phyloP scores from a whole-genome alignment of 176 grass and related monocot species.

The Avena atlantica region DNA sequence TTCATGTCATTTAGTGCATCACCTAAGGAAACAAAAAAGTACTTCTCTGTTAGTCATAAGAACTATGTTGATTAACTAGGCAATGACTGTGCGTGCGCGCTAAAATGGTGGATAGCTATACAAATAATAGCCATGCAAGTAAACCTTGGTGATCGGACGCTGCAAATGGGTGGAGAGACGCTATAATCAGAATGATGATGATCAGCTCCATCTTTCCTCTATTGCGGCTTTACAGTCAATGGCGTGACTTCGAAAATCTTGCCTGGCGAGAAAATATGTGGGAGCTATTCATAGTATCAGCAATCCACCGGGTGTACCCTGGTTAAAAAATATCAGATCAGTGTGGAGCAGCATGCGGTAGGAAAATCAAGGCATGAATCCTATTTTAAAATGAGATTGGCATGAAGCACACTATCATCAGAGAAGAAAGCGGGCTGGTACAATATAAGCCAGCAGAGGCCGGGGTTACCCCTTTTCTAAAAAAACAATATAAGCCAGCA shows the following conservation, averaged over 20 bases:
- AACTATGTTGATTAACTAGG: conserved; percentile 5
- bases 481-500: background rate
- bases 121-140: conserved; percentile 3
- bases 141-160: conserved; percentile 73
- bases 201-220: conserved; percentile 57
- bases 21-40: conserved; percentile 42
- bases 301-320: background rate
- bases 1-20: conserved; percentile 74
- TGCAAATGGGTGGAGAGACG: conserved; percentile 44
- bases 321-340: conserved; percentile 19
- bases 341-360: background rate
- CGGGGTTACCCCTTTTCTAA: no score
- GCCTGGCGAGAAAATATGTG: conserved; percentile 14
- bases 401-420: conserved; percentile 5
- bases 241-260: background rate
- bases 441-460: background rate
- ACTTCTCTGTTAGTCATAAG: conserved; percentile 29
- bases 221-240: conserved; percentile 11
- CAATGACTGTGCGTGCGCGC: background rate
- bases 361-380: background rate
- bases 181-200: conserved; percentile 45
- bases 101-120: background rate
- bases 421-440: background rate
- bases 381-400: no score
- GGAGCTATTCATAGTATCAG: conserved; percentile 12